These are phyloP conservation scores for Ustilago curta DNA, from an alignment of 1,284 basidiomycete genomes.

Conservation along the genomic window DNA sequence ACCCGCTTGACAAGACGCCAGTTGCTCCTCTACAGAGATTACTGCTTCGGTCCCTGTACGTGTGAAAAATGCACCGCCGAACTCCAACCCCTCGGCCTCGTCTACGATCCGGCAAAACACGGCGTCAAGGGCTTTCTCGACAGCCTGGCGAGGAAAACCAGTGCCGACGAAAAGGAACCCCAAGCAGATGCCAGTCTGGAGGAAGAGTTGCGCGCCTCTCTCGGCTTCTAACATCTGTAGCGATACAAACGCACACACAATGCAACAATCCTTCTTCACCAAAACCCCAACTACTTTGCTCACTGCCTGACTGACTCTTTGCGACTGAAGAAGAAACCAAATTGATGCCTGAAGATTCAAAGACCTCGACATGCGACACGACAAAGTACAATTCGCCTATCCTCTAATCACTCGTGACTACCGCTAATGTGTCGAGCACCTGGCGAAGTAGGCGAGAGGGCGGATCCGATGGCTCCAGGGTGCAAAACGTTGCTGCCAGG, in stretches of 20 bases:
- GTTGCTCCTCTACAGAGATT: constrained; percentile 72
- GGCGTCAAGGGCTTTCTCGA: constrained; percentile 33
- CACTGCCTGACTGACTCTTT: background rate
- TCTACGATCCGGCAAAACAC: constrained; percentile 23
- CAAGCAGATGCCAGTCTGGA: constrained; percentile 33
- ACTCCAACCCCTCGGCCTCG: constrained; percentile 70
- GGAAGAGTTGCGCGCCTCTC: constrained; percentile 55
- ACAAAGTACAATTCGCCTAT: background rate
- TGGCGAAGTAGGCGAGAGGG: constrained; percentile 46
- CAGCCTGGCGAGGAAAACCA: constrained; percentile 24
- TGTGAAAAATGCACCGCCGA: constrained; percentile 74
- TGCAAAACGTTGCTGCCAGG: constrained; percentile 36
- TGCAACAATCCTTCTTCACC: too few species aligned
- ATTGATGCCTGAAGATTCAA: too few species aligned
- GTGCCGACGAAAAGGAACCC: background rate
- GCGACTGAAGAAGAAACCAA: too few species aligned
- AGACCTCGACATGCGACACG: too few species aligned
- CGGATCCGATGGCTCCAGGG: constrained; percentile 45
- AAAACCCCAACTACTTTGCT: constrained; percentile 1
- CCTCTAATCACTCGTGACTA: constrained; percentile 28
- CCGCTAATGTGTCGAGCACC: constrained; percentile 35
- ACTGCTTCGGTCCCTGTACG: constrained; percentile 72
- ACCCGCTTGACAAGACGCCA: constrained; percentile 74
- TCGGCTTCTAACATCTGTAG: constrained; percentile 49
- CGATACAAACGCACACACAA: background rate